Base-by-base conservation (phyloP, 2,329 filamentous ascomycete species). In the Bimuria novae-zelandiae region DNA sequence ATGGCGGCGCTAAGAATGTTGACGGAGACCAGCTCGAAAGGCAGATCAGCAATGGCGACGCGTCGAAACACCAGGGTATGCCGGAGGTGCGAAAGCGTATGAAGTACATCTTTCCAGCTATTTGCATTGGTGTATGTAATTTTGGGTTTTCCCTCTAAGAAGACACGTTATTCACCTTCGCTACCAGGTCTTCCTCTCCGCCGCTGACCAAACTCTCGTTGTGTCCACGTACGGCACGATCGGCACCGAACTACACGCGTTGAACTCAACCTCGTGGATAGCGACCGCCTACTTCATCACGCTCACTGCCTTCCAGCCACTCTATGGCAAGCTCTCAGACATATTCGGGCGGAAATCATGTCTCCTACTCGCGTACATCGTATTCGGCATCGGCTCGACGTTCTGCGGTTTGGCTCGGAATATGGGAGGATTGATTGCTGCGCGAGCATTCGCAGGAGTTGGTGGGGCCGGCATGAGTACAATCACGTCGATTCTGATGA, bases 161-260 rank as follows among this genome's bases (percentile, higher is more conserved):
- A n/a, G n/a, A n/a, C n/a, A n/a, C n/a, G n/a, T n/a, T n/a, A n/a
- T n/a, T n/a, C 12, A 56, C 7, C 10, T 2, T n/a, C n/a, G 11
- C 29, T n/a, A n/a, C n/a, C 65, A 89, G 86, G 77, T 92, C 35
- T 90, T 89, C 67, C 79, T 93, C 7, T 82, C 86, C 17, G 87
- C 89, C 14, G 70, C 70, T n/a, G 89, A 93, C 67, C 88, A 92
- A 70, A 90, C 90, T 0, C 84, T 92, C 49, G 86, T 89, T 25
- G 84, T 92, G 43, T 85, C 85, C n/a, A 86, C 82, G n/a, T 92
- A 92, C 70, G 88, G 87, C 44, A 84, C 82, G 57, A 92, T 93
- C 62, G 89, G 89, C 10, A 89, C 82, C 51, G 89, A 92, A 57
- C 76, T 93, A 23, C 79, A 89, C 46, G 88, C 89, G 1, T 78